Evolutionary conservation across 768 basidiomycete species (phyloP).

Genomic region (Rhodosporidiobolus odoratus): DNA sequence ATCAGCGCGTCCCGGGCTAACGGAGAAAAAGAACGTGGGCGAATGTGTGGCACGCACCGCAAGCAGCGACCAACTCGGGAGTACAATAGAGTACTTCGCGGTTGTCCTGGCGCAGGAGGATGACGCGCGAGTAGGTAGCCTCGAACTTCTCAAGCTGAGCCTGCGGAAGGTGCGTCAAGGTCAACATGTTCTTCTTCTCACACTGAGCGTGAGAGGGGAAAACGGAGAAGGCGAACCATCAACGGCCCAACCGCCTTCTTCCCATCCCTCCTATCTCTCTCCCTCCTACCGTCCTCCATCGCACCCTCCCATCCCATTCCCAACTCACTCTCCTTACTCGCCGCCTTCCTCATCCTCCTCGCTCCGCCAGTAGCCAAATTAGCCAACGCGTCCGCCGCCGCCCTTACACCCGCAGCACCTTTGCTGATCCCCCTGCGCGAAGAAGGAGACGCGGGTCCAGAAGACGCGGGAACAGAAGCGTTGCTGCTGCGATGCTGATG

Average conservation of each 20-base stretch:
- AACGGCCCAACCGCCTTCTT: neutral
- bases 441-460: neutral
- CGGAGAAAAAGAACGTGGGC: neutral
- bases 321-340: neutral
- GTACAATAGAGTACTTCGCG: constrained; percentile 9
- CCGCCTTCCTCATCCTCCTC: neutral
- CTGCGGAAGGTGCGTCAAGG: neutral
- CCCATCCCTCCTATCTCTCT: neutral
- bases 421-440: neutral
- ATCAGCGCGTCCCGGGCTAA: neutral
- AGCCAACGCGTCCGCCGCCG: neutral
- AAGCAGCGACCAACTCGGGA: constrained; percentile 1
- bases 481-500: too few species aligned
- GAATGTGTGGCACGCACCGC: neutral
- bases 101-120: neutral
- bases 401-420: too few species aligned
- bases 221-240: neutral
- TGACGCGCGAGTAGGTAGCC: constrained; percentile 11
- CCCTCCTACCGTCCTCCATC: neutral
- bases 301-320: too few species aligned
- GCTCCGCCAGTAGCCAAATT: neutral
- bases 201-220: neutral
- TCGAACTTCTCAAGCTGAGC: neutral
- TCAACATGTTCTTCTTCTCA: neutral
- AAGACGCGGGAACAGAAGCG: too few species aligned